These are phyloP conservation scores for Pseudonitzschia multiseries DNA, from an alignment of 108 stramenopile genomes.

Conservation along the genomic window DNA sequence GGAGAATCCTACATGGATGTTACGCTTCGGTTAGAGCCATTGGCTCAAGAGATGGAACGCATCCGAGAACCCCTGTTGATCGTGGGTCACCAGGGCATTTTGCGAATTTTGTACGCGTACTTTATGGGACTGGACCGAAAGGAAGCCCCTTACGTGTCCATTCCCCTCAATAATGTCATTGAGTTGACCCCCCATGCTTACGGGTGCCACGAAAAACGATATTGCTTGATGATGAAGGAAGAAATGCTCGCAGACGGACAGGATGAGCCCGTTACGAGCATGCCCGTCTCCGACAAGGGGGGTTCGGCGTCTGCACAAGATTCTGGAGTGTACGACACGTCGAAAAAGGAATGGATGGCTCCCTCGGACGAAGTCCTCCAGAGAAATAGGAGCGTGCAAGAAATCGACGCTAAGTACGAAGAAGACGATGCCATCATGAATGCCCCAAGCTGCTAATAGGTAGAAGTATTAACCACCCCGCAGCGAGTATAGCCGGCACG, in stretches of 20 bases:
- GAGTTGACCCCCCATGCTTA: slow-evolving; percentile 95
- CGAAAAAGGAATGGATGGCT: background rate
- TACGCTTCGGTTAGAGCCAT: slow-evolving; percentile 93
- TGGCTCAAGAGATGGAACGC: slow-evolving; percentile 98
- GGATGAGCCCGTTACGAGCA: slow-evolving; percentile 85
- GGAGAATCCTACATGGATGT: slow-evolving; percentile 99
- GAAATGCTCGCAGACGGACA: slow-evolving; percentile 91
- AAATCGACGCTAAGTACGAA: slow-evolving; percentile 25
- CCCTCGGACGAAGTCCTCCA: background rate
- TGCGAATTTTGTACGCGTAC: slow-evolving; percentile 97
- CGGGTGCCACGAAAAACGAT: slow-evolving; percentile 92
- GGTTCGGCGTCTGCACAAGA: slow-evolving; percentile 9
- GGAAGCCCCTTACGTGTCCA: slow-evolving; percentile 95
- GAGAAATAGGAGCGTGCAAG: background rate
- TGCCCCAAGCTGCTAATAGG: slow-evolving; percentile 51
- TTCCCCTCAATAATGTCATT: slow-evolving; percentile 98
- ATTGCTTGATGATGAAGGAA: slow-evolving; percentile 85
- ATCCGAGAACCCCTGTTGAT: slow-evolving; percentile 96
- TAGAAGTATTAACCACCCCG: background rate
- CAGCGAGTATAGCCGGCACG: too few species aligned
- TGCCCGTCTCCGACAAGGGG: slow-evolving; percentile 54
- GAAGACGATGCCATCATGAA: slow-evolving; percentile 59
- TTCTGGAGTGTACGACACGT: slow-evolving; percentile 16
- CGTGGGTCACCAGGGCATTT: slow-evolving; percentile 95
- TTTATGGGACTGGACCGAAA: slow-evolving; percentile 95